Evolutionary conservation across 208 protist species (phyloP).

Genomic region (Wallacemonas sp.): DNA sequence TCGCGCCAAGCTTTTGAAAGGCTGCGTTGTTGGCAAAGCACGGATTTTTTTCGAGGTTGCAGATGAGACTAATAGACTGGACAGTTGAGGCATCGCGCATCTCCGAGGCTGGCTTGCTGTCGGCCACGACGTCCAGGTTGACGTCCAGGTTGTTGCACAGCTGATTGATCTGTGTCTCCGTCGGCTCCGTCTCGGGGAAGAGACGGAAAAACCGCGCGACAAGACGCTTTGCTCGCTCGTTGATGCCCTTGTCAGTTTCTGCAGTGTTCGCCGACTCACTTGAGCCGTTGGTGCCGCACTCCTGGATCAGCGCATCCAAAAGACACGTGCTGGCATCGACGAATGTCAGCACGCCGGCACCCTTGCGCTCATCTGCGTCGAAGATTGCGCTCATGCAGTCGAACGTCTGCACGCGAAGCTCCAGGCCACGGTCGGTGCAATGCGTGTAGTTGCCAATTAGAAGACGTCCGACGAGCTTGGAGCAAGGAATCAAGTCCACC

Average conservation of each 20-base stretch:
- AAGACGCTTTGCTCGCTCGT: conserved; percentile 43
- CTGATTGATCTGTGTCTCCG: conserved; percentile 23
- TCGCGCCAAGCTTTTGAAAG: conserved; percentile 40
- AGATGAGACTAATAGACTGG: conserved; percentile 12
- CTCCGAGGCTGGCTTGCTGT: background rate
- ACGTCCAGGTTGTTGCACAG: conserved; percentile 46
- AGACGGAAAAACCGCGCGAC: conserved; percentile 49
- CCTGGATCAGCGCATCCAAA: conserved; percentile 42
- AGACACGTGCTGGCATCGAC: conserved; percentile 39
- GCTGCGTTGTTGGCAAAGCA: conserved; percentile 36
- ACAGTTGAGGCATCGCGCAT: conserved; percentile 6
- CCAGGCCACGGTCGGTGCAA: conserved; percentile 91
- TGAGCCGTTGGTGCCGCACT: conserved; percentile 33
- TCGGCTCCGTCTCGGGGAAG: conserved; percentile 27
- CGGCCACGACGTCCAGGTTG: conserved; percentile 34
- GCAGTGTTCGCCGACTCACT: background rate
- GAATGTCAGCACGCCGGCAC: conserved; percentile 42
- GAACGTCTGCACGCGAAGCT: conserved; percentile 93
- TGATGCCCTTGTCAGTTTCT: conserved; percentile 49
- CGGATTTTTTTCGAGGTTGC: conserved; percentile 8
- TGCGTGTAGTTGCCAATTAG: conserved; percentile 95
- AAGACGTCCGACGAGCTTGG: conserved; percentile 60
- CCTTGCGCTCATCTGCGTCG: conserved; percentile 23
- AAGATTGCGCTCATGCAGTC: conserved; percentile 92
- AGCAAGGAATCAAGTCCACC: conserved; percentile 31